Evolutionary conservation across 2,329 filamentous ascomycete genomes (phyloP), one percentile per base, ranked within the genome.

Genomic region (Claviceps sp.): DNA sequence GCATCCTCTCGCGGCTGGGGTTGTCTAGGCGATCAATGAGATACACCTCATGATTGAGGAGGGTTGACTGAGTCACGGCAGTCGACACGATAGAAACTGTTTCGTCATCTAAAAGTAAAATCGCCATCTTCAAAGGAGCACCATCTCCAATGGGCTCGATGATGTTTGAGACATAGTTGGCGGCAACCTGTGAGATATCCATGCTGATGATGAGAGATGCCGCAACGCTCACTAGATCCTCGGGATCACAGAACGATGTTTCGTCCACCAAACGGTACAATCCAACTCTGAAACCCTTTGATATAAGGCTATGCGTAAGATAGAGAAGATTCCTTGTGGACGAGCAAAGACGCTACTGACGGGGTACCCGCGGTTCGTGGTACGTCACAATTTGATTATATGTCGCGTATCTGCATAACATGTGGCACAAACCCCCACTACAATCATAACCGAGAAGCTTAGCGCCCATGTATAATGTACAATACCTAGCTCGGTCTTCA

Each of bases 11-110:
- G 47, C 93, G 81, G 56, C 83, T 82, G 54, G 79, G 73, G 61
- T 96, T 97, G 65, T 97, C 93, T 53, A 98, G 74, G 54, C 93
- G 88, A 69, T 98, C 93, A 62, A 94, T 96, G 55, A 98, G 86
- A 70, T 96, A 98, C 59, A 98, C 87, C 71, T 97, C 91, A 72
- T 98, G 89, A 64, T 88, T 95, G 56, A 98, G 82, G 20, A 98
- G 81, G 41, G 88, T 82, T 30, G 93, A 98, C 67, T 98, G 94
- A 1, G 93, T 97, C 55, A 91, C 91, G 51, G 93, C 90, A 5
- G 90, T 94, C 9, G 94, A 98, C 20, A 96, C 82, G 59, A 97
- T 95, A 16, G 88, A 81, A 22, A 97, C 85, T 58, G 93, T 98
- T 70, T 97, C 93, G 70, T 81, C 85, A 69, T 98, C 93, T 60